phyloP scores from a whole-genome alignment of 163 green algal species.

The Coccomyxa subellipsoidea region DNA sequence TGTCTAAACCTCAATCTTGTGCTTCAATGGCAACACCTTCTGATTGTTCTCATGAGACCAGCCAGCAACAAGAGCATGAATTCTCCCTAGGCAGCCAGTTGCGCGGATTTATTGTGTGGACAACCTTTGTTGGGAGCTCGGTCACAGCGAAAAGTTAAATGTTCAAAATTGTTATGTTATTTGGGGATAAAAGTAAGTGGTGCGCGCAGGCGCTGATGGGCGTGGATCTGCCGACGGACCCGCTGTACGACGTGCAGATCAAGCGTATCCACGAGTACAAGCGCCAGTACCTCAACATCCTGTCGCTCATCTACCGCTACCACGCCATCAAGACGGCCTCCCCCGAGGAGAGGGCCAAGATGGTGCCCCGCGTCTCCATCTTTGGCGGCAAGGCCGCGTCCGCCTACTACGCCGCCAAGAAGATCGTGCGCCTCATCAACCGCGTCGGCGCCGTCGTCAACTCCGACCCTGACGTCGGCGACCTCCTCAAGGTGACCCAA shows the following conservation, averaged over 20 bases:
- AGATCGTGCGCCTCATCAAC: conserved; percentile 95
- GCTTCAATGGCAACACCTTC: no score
- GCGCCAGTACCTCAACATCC: conserved; percentile 81
- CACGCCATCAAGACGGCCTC: conserved; percentile 54
- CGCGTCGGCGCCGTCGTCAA: conserved; percentile 88
- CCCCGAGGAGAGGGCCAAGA: conserved; percentile 59
- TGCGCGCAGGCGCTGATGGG: conserved; percentile 66
- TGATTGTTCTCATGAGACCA: no score
- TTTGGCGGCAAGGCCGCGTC: conserved; percentile 97
- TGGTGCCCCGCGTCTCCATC: conserved; percentile 89
- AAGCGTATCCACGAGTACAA: conserved; percentile 99
- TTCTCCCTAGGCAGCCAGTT: no score
- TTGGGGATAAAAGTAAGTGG: neutral
- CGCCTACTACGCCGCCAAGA: conserved; percentile 98
- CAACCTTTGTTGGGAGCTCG: no score
- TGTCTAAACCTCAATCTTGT: no score
- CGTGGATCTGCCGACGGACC: conserved; percentile 62
- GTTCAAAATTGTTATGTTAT: no score
- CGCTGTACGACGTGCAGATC: conserved; percentile 96
- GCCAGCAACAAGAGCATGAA: no score
- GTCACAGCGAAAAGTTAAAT: no score
- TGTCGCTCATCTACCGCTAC: conserved; percentile 74
- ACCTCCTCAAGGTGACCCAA: conserved; percentile 84
- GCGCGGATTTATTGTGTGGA: no score
- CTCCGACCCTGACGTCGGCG: conserved; percentile 86